Evolutionary conservation across 2,329 filamentous ascomycete species (phyloP).

Genomic region (Colletotrichum musicola): DNA sequence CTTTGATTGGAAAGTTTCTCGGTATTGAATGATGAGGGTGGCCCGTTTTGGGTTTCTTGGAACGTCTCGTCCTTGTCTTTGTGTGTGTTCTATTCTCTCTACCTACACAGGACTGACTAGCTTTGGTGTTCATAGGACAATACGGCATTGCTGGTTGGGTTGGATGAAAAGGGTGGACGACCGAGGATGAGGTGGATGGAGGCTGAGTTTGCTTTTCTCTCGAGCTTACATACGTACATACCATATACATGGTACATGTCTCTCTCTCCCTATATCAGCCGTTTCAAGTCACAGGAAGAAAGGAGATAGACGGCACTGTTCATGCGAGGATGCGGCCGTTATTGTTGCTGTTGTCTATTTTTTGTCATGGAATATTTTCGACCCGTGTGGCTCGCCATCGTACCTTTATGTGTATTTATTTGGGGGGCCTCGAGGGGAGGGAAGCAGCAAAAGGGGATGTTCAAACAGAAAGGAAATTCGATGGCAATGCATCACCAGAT

Average conservation of each 20-base stretch:
- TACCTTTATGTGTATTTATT: background rate
- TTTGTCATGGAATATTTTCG: background rate
- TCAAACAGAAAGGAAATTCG: constrained; percentile 12
- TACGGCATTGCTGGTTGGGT: background rate
- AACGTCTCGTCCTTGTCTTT: background rate
- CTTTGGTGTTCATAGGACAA: no score
- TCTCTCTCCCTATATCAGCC: background rate
- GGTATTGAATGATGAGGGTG: background rate
- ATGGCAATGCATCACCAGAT: constrained; percentile 14
- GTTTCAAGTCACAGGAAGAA: background rate
- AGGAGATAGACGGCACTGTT: background rate
- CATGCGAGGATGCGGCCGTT: no score
- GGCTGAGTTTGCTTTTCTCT: constrained; percentile 6
- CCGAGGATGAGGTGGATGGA: constrained; percentile 8
- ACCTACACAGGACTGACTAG: no score
- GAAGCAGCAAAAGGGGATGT: background rate
- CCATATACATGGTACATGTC: background rate
- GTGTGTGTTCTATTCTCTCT: no score
- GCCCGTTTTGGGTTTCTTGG: background rate
- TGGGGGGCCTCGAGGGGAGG: background rate
- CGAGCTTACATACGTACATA: background rate
- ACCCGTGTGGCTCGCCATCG: background rate
- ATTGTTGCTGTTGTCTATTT: background rate
- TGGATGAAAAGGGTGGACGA: no score
- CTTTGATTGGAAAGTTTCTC: background rate